These are phyloP conservation scores for Cocos nucifera DNA, from an alignment of 176 grass and related monocot genomes.

Conservation along the genomic window DNA sequence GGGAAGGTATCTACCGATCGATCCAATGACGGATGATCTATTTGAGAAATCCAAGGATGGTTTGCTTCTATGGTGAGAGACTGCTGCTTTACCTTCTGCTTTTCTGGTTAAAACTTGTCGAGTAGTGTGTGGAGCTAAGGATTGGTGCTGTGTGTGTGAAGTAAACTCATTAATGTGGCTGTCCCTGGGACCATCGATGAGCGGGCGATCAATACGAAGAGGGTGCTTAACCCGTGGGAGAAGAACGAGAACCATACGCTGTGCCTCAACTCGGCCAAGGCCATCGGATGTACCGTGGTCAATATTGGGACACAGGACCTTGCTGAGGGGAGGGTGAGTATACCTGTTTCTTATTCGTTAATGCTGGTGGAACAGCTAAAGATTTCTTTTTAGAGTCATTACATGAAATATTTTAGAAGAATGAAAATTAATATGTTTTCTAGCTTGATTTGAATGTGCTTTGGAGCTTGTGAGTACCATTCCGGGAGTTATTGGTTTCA, in stretches of 20 bases:
- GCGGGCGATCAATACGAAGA: constrained; percentile 89
- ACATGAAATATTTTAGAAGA: too few relatives aligned
- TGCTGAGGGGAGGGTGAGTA: constrained; percentile 76
- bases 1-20: constrained; percentile 55
- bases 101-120: too few relatives aligned
- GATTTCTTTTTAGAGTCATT: background rate
- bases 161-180: constrained; percentile 92
- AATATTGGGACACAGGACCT: constrained; percentile 95
- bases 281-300: constrained; percentile 88
- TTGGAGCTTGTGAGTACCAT: background rate
- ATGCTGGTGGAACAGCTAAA: background rate
- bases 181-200: constrained; percentile 88
- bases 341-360: background rate
- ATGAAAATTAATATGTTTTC: too few relatives aligned
- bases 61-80: constrained; percentile 64
- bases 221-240: constrained; percentile 81
- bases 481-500: too few relatives aligned
- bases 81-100: too few relatives aligned
- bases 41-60: constrained; percentile 87
- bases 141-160: constrained; percentile 18
- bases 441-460: background rate
- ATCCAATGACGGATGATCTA: constrained; percentile 65
- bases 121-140: too few relatives aligned
- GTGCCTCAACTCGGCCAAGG: constrained; percentile 88
- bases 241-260: constrained; percentile 99